Base-by-base conservation (phyloP, 768 basidiomycete genomes). In the Podaxis sp. region DNA sequence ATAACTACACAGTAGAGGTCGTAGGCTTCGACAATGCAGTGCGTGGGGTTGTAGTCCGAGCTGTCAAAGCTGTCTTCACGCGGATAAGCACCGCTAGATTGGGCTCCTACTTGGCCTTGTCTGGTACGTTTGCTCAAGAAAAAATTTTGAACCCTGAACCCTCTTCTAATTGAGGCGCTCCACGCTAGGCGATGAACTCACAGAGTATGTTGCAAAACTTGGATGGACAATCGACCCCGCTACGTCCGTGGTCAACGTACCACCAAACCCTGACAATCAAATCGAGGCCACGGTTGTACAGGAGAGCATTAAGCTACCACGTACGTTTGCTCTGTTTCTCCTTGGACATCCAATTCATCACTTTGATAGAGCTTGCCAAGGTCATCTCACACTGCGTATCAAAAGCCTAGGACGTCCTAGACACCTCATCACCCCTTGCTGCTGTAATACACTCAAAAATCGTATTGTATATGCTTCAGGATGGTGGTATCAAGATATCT, bases 221-320 rank as follows among this genome's bases (percentile, higher is more conserved):
- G 89, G 86, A 22, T 95, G 93, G 93, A 73, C 77, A 20, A 65
- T 84, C 44, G 84, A 91, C 61, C 67, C 75, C 15, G 73, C 80
- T 15, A 80, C 78, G 0, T 82, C 81, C 6, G 83, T 87, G n/a
- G 80, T 93, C 56, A 77, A 74, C 15, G 78, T 95, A 59, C 93
- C 93, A 24, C 83, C 87, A 49, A 95, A 94, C 73, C 88, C 89
- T 13, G 93, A 95, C 75, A 95, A 95, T 73, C 91, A 92, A 69
- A 91, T 94, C 67, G 87, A 90, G 69, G 90, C 93, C 0, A 89
- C 90, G 0, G 82, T 95, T 54, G 89, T 93, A 26, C 91, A 91
- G 73, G 93, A 95, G 75, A 84, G 81, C 67, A 88, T 95, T 69
- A 89, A 87, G 72, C 78, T 95, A 65, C 85, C 88, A 62, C 93